These are phyloP conservation scores for Coemansia sp. DNA, from an alignment of 192 early-diverging fungal genomes.

Conservation along the genomic window DNA sequence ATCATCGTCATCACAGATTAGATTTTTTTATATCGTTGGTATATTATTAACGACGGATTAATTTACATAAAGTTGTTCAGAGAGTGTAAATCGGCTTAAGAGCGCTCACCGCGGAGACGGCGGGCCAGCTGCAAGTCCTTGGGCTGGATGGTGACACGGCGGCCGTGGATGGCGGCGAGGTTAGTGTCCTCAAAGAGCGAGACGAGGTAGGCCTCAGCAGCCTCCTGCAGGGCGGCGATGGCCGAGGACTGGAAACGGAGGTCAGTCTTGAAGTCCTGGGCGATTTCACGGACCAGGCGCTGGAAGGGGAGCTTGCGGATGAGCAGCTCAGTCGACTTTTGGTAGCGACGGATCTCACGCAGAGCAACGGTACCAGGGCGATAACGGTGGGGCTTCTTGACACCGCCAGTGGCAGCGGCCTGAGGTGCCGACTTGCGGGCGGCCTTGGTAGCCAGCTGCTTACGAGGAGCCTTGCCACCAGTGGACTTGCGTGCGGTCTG, in stretches of 20 bases:
- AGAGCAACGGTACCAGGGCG: constrained; percentile 88
- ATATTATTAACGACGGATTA: neutral
- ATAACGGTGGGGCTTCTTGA: constrained; percentile 92
- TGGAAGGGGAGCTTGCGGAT: constrained; percentile 95
- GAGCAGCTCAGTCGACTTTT: constrained; percentile 95
- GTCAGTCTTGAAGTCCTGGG: constrained; percentile 99
- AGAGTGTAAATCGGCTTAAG: constrained; percentile 55
- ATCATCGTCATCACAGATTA: neutral
- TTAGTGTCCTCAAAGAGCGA: constrained; percentile 97
- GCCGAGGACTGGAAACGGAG: constrained; percentile 99
- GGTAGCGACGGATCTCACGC: constrained; percentile 91
- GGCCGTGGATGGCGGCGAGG: constrained; percentile 98
- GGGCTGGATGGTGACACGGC: constrained; percentile 99
- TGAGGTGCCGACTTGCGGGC: constrained; percentile 94
- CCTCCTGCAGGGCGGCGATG: constrained; percentile 99
- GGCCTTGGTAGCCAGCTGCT: constrained; percentile 95
- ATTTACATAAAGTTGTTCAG: neutral
- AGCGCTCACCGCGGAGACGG: constrained; percentile 91
- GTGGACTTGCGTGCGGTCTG: constrained; percentile 99
- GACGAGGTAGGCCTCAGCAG: constrained; percentile 93
- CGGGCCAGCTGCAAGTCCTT: constrained; percentile 99
- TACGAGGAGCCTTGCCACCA: constrained; percentile 98
- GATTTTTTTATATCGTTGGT: neutral
- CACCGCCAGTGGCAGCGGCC: constrained; percentile 82
- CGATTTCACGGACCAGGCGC: constrained; percentile 98